Conservation (phyloP, 441 rosid species). For the Flueggea neowawraea region DNA sequence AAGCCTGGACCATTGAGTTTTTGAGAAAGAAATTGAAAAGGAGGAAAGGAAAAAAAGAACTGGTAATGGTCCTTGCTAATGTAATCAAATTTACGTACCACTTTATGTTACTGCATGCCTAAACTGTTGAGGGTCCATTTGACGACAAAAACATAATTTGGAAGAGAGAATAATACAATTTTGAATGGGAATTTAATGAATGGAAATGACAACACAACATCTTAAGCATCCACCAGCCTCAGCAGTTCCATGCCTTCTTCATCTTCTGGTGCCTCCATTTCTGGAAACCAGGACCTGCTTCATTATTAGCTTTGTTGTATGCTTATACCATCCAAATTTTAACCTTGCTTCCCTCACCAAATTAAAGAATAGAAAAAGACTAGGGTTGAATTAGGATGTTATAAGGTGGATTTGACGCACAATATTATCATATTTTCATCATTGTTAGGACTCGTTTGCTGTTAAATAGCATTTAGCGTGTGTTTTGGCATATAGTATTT, state of each 20-base stretch:
- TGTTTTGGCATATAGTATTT: no score
- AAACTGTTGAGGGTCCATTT: neutral
- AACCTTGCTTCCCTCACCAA: no score
- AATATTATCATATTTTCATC: no score
- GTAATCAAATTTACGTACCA: neutral
- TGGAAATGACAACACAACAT: slow-evolving; percentile 10
- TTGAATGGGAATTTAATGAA: slow-evolving; percentile 19
- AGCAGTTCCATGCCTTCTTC: neutral
- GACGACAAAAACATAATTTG: slow-evolving; percentile 4
- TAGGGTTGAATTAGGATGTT: no score
- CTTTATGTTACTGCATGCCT: neutral
- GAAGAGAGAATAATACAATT: neutral
- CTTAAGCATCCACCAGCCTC: slow-evolving; percentile 5
- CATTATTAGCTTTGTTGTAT: slow-evolving; percentile 16
- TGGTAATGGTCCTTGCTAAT: neutral
- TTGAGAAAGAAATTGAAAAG: no score
- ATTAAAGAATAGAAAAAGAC: no score
- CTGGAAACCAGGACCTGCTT: slow-evolving; percentile 13
- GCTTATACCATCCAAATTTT: neutral
- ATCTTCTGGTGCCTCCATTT: slow-evolving; percentile 13
- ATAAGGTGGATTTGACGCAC: no score
- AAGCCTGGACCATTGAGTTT: no score
- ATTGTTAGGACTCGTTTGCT: no score
- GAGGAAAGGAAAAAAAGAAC: no score
- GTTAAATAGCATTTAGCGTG: no score